Evolutionary conservation across 1,284 basidiomycete species (phyloP).

Genomic region (Moesziomyces antarcticus): DNA sequence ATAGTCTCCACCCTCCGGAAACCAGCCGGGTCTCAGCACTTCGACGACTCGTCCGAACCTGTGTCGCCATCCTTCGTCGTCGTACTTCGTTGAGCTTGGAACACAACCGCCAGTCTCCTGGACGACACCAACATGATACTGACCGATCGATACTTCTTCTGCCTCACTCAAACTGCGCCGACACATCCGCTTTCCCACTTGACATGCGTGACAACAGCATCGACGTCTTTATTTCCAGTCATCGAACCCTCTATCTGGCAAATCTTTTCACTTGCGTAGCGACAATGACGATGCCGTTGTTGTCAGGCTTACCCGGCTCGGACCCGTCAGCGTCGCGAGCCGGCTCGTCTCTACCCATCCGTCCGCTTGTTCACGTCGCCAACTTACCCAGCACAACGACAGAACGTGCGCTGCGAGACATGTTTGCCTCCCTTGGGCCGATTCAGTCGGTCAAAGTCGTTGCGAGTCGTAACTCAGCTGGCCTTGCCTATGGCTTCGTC

Average conservation of each 20-base stretch:
- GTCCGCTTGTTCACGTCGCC: constrained; percentile 33
- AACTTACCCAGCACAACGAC: constrained; percentile 87
- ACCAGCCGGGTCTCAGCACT: too few species aligned
- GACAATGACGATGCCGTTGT: constrained; percentile 28
- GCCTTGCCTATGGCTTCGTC: constrained; percentile 97
- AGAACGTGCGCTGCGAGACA: constrained; percentile 83
- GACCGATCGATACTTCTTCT: background rate
- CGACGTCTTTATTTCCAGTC: background rate
- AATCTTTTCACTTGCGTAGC: background rate
- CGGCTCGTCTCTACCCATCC: constrained; percentile 15
- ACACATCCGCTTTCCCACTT: background rate
- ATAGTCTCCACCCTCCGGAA: too few species aligned
- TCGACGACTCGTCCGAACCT: too few species aligned
- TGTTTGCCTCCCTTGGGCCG: constrained; percentile 92
- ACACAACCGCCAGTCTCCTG: background rate
- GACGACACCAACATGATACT: background rate
- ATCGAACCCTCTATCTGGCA: background rate
- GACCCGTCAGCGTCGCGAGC: constrained; percentile 12
- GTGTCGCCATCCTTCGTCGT: background rate
- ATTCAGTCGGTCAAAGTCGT: constrained; percentile 99
- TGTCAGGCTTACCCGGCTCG: constrained; percentile 3
- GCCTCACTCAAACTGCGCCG: background rate
- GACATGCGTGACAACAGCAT: background rate
- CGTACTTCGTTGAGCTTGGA: background rate
- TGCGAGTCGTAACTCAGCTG: constrained; percentile 79